These are phyloP conservation scores for Citrus maxima DNA, from an alignment of 345 rosid genomes.

Conservation along the genomic window DNA sequence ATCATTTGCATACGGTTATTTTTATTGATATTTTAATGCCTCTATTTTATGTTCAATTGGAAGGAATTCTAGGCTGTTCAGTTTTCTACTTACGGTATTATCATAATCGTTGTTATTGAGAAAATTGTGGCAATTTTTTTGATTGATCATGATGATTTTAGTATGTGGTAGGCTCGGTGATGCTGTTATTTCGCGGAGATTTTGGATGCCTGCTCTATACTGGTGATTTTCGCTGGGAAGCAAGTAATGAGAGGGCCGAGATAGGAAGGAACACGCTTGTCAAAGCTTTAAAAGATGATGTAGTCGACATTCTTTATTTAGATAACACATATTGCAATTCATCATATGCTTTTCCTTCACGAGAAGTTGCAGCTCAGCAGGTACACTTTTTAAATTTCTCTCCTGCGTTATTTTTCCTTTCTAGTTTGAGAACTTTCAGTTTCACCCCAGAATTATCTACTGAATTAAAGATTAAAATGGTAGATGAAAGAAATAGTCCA, in stretches of 20 bases:
- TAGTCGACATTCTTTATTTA: conserved; percentile 52
- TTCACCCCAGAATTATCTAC: conserved; percentile 3
- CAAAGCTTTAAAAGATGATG: conserved; percentile 37
- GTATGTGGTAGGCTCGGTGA: conserved; percentile 48
- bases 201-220: conserved; percentile 75
- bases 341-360: conserved; percentile 49
- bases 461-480: neutral
- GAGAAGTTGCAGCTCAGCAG: conserved; percentile 54
- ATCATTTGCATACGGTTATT: neutral
- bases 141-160: neutral
- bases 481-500: neutral
- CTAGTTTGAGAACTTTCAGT: too few species aligned
- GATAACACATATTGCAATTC: conserved; percentile 85
- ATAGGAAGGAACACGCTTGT: conserved; percentile 34
- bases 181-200: conserved; percentile 73
- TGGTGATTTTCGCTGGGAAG: conserved; percentile 78
- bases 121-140: neutral
- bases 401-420: neutral
- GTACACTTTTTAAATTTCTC: conserved; percentile 17
- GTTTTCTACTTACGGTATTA: neutral
- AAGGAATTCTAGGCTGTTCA: neutral
- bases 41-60: neutral
- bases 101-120: neutral
- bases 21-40: neutral
- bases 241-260: conserved; percentile 24